Percentiles rank a stretch among this genome's conserved stretches.
Evolutionary conservation across 768 basidiomycete genomes (phyloP).

Genomic region (Postia placenta): DNA sequence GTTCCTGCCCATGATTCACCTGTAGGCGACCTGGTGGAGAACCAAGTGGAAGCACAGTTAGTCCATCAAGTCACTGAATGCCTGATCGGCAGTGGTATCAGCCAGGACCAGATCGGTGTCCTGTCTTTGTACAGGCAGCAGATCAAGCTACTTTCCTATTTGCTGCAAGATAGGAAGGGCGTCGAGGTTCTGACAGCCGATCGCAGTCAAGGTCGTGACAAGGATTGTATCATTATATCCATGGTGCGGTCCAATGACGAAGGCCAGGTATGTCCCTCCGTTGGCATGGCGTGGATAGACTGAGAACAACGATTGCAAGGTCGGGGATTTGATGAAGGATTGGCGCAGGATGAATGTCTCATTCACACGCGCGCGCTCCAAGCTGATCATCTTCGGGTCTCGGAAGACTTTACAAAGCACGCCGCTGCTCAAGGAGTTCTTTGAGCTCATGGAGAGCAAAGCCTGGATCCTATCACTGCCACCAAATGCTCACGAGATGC

Average conservation of each 20-base stretch:
- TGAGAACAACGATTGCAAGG: constrained; percentile 33
- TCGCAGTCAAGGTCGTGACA: constrained; percentile 91
- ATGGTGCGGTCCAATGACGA: constrained; percentile 85
- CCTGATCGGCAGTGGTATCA: constrained; percentile 58
- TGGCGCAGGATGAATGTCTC: constrained; percentile 97
- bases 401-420: constrained; percentile 63
- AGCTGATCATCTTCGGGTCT: constrained; percentile 89
- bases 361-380: constrained; percentile 87
- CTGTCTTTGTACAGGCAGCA: constrained; percentile 95
- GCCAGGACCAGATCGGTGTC: constrained; percentile 70
- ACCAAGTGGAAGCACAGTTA: constrained; percentile 69
- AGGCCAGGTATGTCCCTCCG: constrained; percentile 44
- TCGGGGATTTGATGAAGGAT: constrained; percentile 90
- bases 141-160: constrained; percentile 76
- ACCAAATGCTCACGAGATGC: constrained; percentile 45
- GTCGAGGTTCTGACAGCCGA: constrained; percentile 91
- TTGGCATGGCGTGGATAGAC: no score
- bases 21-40: constrained; percentile 87
- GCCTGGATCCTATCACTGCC: constrained; percentile 68
- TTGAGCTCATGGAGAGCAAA: constrained; percentile 64
- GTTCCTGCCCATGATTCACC: constrained; percentile 76
- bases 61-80: constrained; percentile 64
- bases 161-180: constrained; percentile 46
- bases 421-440: constrained; percentile 65
- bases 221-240: constrained; percentile 90